phyloP scores from a whole-genome alignment of 768 basidiomycete genomes.

The Suillus occidentalis region DNA sequence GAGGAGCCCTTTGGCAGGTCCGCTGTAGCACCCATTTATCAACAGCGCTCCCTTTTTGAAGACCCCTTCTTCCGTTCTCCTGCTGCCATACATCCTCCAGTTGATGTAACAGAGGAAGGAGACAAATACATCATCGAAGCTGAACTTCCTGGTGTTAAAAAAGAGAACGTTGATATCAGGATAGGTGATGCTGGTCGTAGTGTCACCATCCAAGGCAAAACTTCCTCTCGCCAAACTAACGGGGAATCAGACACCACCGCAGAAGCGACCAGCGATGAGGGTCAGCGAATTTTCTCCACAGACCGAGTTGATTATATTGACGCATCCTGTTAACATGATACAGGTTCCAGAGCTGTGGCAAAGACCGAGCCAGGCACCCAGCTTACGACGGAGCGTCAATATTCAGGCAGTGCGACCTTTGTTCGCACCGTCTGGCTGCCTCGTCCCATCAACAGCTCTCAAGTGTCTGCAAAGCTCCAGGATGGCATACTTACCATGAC shows the following conservation, averaged over 20 bases:
- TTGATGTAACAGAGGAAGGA: constrained; percentile 68
- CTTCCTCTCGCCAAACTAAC: constrained; percentile 29
- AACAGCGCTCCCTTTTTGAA: constrained; percentile 41
- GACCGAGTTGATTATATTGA: not conserved
- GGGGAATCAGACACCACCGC: constrained; percentile 18
- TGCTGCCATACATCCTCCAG: constrained; percentile 46
- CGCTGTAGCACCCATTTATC: constrained; percentile 24
- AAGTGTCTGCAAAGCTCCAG: constrained; percentile 61
- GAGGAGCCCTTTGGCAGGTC: constrained; percentile 59
- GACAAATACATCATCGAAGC: constrained; percentile 70
- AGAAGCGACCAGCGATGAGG: constrained; percentile 18
- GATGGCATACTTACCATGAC: constrained; percentile 70
- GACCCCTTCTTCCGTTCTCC: constrained; percentile 49
- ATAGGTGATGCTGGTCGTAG: constrained; percentile 71
- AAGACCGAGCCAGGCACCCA: constrained; percentile 32
- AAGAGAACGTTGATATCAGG: constrained; percentile 70
- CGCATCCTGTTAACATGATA: not conserved
- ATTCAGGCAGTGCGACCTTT: constrained; percentile 55
- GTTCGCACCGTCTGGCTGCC: constrained; percentile 74
- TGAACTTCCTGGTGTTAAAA: constrained; percentile 76
- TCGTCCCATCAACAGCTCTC: constrained; percentile 54
- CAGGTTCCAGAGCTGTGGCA: constrained; percentile 18
- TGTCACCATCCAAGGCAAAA: constrained; percentile 70
- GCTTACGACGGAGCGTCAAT: constrained; percentile 60
- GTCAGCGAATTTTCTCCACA: constrained; percentile 30